Evolutionary conservation across 164 flowering plant species (phyloP).

Genomic region (Hamamelis virginiana): DNA sequence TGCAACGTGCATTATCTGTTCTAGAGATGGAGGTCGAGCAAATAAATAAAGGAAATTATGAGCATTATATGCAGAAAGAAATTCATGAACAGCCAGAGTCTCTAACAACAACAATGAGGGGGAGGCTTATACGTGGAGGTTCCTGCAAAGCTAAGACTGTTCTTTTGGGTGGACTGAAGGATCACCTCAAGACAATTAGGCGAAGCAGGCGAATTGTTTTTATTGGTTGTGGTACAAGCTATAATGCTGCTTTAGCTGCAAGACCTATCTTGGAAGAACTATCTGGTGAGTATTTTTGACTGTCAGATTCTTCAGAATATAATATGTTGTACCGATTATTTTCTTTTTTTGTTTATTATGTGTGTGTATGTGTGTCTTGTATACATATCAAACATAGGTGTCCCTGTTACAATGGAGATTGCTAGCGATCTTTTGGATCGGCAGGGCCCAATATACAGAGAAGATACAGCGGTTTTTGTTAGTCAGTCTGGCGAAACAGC

Average conservation of each 20-base stretch:
- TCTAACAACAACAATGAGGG: slow-evolving; percentile 92
- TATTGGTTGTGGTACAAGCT: slow-evolving; percentile 98
- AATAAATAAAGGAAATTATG: slow-evolving; percentile 90
- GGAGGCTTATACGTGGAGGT: slow-evolving; percentile 87
- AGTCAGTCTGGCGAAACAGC: slow-evolving; percentile 99
- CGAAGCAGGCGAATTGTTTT: slow-evolving; percentile 90
- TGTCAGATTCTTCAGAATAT: not conserved
- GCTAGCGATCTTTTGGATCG: slow-evolving; percentile 97
- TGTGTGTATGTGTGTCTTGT: too few relatives aligned
- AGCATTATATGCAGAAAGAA: slow-evolving; percentile 98
- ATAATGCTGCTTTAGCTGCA: slow-evolving; percentile 95
- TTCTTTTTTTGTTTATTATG: not conserved
- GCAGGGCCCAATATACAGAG: slow-evolving; percentile 94
- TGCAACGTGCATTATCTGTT: slow-evolving; percentile 89
- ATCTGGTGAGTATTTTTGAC: slow-evolving; percentile 7
- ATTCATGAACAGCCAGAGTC: slow-evolving; percentile 98
- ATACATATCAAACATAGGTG: slow-evolving; percentile 35
- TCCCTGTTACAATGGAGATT: slow-evolving; percentile 94
- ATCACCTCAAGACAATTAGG: slow-evolving; percentile 91
- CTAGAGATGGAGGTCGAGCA: slow-evolving; percentile 99
- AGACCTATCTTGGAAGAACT: slow-evolving; percentile 92
- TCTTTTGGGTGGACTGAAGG: slow-evolving; percentile 92
- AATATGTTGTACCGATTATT: not conserved
- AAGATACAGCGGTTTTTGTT: slow-evolving; percentile 96
- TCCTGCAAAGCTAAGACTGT: slow-evolving; percentile 78